Evolutionary conservation across 2,329 filamentous ascomycete species (phyloP).

Genomic region (Catunica adiposa): DNA sequence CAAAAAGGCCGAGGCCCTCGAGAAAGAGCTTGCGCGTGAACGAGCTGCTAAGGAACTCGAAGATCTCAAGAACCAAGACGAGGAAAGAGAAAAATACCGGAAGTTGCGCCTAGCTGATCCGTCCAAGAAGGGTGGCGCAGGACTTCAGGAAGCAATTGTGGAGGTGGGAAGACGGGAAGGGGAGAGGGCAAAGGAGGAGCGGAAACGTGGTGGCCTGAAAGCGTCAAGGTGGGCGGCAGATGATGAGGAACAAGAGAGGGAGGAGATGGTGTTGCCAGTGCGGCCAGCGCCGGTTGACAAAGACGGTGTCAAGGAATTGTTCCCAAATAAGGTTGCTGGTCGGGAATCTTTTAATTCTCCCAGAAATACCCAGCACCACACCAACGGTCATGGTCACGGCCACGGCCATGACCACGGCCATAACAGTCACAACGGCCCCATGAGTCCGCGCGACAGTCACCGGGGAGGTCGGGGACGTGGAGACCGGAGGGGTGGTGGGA

Average conservation of each 20-base stretch:
- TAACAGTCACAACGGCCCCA: too few species aligned
- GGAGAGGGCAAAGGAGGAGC: neutral
- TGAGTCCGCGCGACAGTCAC: too few species aligned
- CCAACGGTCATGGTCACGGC: too few species aligned
- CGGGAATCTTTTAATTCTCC: too few species aligned
- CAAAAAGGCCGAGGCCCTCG: constrained; percentile 40
- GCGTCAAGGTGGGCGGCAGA: neutral
- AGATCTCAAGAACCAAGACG: constrained; percentile 27
- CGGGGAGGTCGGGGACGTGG: too few species aligned
- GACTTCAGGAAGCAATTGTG: neutral
- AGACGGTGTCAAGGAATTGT: constrained; percentile 2
- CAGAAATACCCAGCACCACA: too few species aligned
- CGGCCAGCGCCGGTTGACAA: constrained; percentile 18
- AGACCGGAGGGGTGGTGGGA: too few species aligned
- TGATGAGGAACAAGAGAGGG: neutral
- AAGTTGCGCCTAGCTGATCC: constrained; percentile 15
- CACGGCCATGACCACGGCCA: neutral
- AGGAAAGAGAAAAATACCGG: constrained; percentile 35
- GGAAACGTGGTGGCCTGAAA: too few species aligned
- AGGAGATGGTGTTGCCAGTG: constrained; percentile 21
- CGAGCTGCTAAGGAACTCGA: constrained; percentile 39
- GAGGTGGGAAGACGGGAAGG: neutral
- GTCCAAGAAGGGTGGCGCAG: too few species aligned
- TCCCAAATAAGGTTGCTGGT: constrained; percentile 10
- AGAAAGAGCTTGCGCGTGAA: constrained; percentile 37